These are phyloP conservation scores for Psilocybe mexicana DNA, from an alignment of 1,284 basidiomycete genomes.

Conservation along the genomic window DNA sequence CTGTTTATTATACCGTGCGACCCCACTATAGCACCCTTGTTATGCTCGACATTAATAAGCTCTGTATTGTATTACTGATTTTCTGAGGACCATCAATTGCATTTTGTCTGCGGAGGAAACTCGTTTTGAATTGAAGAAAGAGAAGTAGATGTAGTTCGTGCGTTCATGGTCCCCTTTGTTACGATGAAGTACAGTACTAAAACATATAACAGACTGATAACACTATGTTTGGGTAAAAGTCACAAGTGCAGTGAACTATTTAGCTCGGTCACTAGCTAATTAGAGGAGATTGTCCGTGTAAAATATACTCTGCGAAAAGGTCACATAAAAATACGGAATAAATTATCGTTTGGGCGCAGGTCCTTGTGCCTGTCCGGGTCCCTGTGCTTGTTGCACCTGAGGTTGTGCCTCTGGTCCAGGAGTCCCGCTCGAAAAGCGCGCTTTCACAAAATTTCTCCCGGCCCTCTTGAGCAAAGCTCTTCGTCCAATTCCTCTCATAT, in stretches of 20 bases:
- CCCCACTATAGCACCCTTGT: background rate
- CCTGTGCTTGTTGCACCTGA: background rate
- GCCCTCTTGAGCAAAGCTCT: constrained; percentile 65
- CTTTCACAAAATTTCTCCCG: constrained; percentile 56
- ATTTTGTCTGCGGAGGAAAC: background rate
- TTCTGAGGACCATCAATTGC: background rate
- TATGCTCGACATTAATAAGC: background rate
- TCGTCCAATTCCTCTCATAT: constrained; percentile 71
- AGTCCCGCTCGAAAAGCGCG: constrained; percentile 15
- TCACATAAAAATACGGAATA: background rate
- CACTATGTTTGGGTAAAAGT: constrained; percentile 78
- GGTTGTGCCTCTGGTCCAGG: background rate
- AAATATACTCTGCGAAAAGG: background rate
- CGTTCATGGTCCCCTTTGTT: too few species aligned
- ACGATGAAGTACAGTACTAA: too few species aligned
- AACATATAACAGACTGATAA: constrained; percentile 31
- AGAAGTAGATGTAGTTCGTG: background rate
- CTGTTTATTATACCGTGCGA: constrained; percentile 5
- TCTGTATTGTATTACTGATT: background rate
- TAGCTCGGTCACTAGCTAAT: too few species aligned
- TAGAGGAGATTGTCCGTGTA: background rate
- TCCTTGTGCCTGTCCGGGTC: background rate
- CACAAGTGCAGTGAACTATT: too few species aligned
- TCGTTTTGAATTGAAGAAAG: background rate
- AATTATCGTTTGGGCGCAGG: background rate